Percentiles rank a stretch among this genome's conserved stretches.
Evolutionary conservation across 176 grass and related monocot genomes (phyloP).

Genomic region (Melocanna baccifera): DNA sequence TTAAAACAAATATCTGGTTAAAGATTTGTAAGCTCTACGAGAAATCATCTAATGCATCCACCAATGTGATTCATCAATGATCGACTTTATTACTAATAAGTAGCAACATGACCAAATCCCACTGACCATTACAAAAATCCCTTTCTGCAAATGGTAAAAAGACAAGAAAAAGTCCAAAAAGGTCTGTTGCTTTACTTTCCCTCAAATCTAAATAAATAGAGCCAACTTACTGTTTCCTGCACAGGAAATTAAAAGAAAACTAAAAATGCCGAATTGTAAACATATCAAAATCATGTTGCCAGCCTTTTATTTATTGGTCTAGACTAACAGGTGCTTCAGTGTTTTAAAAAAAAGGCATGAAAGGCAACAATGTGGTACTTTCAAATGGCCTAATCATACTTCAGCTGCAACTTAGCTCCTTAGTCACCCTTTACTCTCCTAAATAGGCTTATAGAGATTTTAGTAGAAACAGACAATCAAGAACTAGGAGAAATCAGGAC

Average conservation of each 20-base stretch:
- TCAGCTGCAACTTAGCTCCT: background rate
- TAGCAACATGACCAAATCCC: background rate
- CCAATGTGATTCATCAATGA: background rate
- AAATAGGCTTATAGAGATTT: slow-evolving; percentile 14
- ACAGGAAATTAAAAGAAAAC: slow-evolving; percentile 2
- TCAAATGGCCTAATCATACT: background rate
- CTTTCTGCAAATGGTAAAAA: slow-evolving; percentile 21
- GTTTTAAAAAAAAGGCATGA: background rate
- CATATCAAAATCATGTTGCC: background rate
- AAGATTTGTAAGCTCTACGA: background rate
- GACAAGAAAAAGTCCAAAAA: background rate
- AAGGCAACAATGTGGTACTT: background rate
- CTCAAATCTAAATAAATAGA: background rate
- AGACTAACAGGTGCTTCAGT: background rate
- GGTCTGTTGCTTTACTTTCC: background rate
- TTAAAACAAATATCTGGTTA: background rate
- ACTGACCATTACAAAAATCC: background rate
- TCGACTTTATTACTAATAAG: background rate
- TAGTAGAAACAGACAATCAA: background rate
- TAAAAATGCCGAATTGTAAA: background rate
- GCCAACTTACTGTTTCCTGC: background rate
- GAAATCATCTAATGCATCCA: background rate
- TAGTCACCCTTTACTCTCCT: background rate
- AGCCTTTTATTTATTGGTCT: background rate
- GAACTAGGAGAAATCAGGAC: background rate